Evolutionary conservation across 177 flowering plant species (phyloP).

Genomic region (Vitis hybrid): DNA sequence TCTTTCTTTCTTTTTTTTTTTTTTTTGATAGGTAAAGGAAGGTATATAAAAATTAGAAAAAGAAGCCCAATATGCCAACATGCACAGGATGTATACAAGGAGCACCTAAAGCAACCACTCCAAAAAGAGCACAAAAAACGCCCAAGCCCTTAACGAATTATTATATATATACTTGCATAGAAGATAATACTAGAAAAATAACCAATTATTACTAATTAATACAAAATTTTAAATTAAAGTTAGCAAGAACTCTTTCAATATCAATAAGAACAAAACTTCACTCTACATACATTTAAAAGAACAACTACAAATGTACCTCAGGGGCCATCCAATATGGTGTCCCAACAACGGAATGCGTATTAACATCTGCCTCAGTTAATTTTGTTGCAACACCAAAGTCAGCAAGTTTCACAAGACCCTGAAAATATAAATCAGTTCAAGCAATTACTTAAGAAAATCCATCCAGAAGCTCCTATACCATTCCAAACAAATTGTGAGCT

Average conservation of each 20-base stretch:
- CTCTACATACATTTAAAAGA: neutral
- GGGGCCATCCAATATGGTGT: conserved; percentile 99
- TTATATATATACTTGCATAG: too few relatives aligned
- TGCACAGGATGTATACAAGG: too few relatives aligned
- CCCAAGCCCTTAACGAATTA: too few relatives aligned
- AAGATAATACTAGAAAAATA: too few relatives aligned
- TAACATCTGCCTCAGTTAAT: conserved; percentile 91
- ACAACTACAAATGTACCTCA: conserved; percentile 58
- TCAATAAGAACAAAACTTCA: neutral
- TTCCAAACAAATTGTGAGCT: neutral
- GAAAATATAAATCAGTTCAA: conserved; percentile 25
- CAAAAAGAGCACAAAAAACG: too few relatives aligned
- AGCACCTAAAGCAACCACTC: too few relatives aligned
- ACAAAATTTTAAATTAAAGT: neutral
- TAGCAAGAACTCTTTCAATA: neutral
- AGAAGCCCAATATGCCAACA: too few relatives aligned
- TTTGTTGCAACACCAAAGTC: conserved; percentile 99
- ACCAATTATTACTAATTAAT: neutral
- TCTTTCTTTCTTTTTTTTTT: too few relatives aligned
- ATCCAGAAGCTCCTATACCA: neutral
- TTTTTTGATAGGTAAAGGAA: too few relatives aligned
- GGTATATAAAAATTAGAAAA: too few relatives aligned
- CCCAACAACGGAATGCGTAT: conserved; percentile 97
- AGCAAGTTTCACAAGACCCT: conserved; percentile 99
- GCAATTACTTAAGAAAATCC: neutral